Percentiles rank a stretch among this genome's conserved stretches.
Conservation (phyloP, 2,329 filamentous ascomycete genomes). For the Thielaviopsis musarum region DNA sequence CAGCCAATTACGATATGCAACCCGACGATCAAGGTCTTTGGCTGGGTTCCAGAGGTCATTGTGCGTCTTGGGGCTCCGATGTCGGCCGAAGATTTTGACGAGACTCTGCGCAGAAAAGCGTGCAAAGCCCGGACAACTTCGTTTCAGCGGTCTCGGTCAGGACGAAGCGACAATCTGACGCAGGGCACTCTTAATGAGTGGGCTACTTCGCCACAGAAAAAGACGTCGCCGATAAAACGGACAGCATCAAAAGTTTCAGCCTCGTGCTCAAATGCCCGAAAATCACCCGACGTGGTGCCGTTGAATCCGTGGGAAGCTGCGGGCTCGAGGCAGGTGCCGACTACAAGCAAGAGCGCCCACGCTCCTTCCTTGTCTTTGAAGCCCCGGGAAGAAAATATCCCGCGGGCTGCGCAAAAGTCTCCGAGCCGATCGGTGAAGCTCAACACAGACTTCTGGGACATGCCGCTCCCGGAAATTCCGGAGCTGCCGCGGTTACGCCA, state of each 20-base stretch:
- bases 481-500: background rate
- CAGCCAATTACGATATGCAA: constrained; percentile 47
- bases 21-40: constrained; percentile 26
- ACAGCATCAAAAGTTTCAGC: background rate
- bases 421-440: background rate
- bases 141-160: background rate
- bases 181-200: background rate
- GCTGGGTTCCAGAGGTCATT: constrained; percentile 23
- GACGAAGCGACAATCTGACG: background rate
- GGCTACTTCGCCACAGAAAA: background rate
- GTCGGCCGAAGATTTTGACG: constrained; percentile 14
- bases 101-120: constrained; percentile 13
- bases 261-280: background rate
- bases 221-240: background rate
- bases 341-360: background rate
- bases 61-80: constrained; percentile 15
- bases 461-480: background rate
- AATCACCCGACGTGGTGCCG: background rate
- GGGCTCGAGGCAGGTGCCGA: background rate
- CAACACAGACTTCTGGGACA: background rate
- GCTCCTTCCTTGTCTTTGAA: background rate
- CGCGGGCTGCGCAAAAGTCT: background rate
- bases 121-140: background rate
- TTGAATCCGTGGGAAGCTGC: constrained; percentile 6
- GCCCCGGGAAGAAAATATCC: background rate